Conservation (phyloP, 2,329 filamentous ascomycete species). For the Tothia fuscella region DNA sequence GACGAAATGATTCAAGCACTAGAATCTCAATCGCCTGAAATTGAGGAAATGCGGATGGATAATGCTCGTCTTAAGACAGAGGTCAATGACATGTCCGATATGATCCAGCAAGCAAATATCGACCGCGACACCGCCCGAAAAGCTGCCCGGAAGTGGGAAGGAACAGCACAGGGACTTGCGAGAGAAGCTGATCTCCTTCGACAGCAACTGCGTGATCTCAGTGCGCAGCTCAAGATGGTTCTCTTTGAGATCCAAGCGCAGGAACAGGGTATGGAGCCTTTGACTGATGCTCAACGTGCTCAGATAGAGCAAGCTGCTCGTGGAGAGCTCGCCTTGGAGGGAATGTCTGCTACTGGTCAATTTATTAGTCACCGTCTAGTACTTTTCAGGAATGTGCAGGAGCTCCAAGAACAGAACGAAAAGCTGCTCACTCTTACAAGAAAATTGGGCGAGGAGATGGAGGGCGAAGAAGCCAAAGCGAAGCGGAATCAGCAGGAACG, state of each 20-base stretch:
- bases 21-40: conserved; percentile 75
- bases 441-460: conserved; percentile 77
- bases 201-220: conserved; percentile 79
- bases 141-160: conserved; percentile 65
- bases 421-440: conserved; percentile 73
- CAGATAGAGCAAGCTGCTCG: conserved; percentile 68
- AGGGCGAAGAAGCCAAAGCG: conserved; percentile 71
- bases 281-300: conserved; percentile 58
- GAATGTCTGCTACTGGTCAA: conserved; percentile 72
- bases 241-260: conserved; percentile 75
- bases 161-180: conserved; percentile 49
- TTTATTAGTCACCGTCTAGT: conserved; percentile 86
- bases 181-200: conserved; percentile 67
- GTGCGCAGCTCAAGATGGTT: conserved; percentile 80
- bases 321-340: conserved; percentile 51
- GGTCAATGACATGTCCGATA: conserved; percentile 62
- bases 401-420: conserved; percentile 79
- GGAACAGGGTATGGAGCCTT: conserved; percentile 63
- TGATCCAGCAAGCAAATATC: conserved; percentile 70
- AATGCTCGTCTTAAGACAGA: conserved; percentile 69
- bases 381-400: conserved; percentile 72
- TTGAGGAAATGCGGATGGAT: conserved; percentile 74
- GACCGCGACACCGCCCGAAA: conserved; percentile 71
- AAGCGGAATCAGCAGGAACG: conserved; percentile 42
- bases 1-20: conserved; percentile 78